These are phyloP conservation scores for Berberis thunbergii DNA, from an alignment of 164 flowering plant genomes.

Conservation along the genomic window DNA sequence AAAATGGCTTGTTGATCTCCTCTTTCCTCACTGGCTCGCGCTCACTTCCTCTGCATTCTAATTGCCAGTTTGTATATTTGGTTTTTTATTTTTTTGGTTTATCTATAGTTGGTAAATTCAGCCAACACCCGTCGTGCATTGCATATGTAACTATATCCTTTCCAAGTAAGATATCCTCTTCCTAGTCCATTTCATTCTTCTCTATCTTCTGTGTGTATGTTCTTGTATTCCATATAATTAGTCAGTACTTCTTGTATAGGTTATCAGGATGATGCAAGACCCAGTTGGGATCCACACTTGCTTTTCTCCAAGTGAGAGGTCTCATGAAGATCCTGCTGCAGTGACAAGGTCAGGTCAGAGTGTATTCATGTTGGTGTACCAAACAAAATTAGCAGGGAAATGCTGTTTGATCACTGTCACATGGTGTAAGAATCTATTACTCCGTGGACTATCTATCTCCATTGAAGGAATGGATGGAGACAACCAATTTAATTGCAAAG, in stretches of 20 bases:
- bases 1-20: slow-evolving; percentile 8
- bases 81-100: slow-evolving; percentile 10
- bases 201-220: not conserved
- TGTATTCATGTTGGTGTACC: slow-evolving; percentile 20
- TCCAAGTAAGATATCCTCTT: not conserved
- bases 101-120: slow-evolving; percentile 18
- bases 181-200: not conserved
- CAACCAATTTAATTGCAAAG: slow-evolving; percentile 41
- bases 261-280: slow-evolving; percentile 45
- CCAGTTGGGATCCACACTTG: slow-evolving; percentile 65
- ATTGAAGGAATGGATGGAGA: slow-evolving; percentile 37
- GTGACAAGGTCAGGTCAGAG: slow-evolving; percentile 52
- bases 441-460: slow-evolving; percentile 59
- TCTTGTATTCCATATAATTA: not conserved
- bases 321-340: slow-evolving; percentile 32
- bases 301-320: slow-evolving; percentile 46
- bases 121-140: slow-evolving; percentile 42
- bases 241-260: not conserved
- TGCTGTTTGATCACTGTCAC: slow-evolving; percentile 56
- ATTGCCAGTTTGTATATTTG: slow-evolving; percentile 42
- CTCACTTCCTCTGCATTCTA: slow-evolving; percentile 25
- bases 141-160: slow-evolving; percentile 25
- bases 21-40: slow-evolving; percentile 14
- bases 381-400: slow-evolving; percentile 32
- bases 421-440: slow-evolving; percentile 67